A percentile compares a stretch with the other conserved stretches of the same genome.
Conservation (phyloP, 768 basidiomycete species). For the Agaricus sinodeliciosus region DNA sequence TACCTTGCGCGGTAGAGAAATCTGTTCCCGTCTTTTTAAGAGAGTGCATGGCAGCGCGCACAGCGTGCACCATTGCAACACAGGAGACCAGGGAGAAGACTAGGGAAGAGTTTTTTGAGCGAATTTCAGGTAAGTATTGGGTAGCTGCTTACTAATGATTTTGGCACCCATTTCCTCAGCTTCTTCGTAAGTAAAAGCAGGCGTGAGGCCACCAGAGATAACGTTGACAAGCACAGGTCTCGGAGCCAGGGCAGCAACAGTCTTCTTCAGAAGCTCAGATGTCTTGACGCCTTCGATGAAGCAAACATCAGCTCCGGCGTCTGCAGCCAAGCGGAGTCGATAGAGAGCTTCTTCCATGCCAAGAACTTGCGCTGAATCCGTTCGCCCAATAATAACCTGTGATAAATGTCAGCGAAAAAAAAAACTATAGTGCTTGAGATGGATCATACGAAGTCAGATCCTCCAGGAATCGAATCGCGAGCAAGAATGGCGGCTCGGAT, state of each 20-base stretch:
- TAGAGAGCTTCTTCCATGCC: conserved; percentile 71
- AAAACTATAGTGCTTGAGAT: not conserved
- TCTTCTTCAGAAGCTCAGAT: conserved; percentile 51
- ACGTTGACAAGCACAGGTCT: conserved; percentile 77
- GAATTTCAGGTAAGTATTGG: not conserved
- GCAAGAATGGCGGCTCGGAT: conserved; percentile 74
- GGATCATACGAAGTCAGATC: conserved; percentile 55
- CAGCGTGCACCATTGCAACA: conserved; percentile 67
- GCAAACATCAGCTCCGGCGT: conserved; percentile 71
- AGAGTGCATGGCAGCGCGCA: conserved; percentile 66
- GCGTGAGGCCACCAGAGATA: conserved; percentile 73
- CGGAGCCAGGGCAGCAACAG: conserved; percentile 60
- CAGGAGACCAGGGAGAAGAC: conserved; percentile 73
- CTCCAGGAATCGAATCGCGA: conserved; percentile 66
- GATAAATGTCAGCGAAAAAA: not conserved
- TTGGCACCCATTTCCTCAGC: conserved; percentile 70
- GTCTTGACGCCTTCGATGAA: conserved; percentile 77
- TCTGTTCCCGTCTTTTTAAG: conserved; percentile 75
- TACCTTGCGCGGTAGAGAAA: conserved; percentile 48
- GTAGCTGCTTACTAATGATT: conserved; percentile 60
- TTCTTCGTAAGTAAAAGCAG: conserved; percentile 61
- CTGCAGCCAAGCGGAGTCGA: conserved; percentile 61
- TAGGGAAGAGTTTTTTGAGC: conserved; percentile 16
- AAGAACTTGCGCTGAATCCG: conserved; percentile 70
- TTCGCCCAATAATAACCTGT: conserved; percentile 68